Percentiles rank a stretch among this genome's conserved stretches.
Conservation (phyloP, 345 rosid species). For the Camelina neglecta region DNA sequence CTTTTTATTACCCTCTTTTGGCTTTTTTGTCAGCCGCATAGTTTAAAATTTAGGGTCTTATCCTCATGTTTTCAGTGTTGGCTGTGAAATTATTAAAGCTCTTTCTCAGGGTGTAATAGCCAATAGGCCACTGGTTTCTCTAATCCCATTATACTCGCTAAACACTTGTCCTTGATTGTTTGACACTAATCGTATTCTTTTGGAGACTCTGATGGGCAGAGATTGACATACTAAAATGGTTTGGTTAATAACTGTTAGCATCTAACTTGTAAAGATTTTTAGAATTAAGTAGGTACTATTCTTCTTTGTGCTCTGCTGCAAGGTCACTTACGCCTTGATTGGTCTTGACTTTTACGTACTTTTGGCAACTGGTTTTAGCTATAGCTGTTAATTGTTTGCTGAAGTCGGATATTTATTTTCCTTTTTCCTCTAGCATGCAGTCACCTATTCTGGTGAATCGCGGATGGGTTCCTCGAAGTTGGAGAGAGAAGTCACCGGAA, state of each 20-base stretch:
- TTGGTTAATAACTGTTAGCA: constrained; percentile 2
- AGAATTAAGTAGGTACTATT: neutral
- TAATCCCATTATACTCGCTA: neutral
- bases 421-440: constrained; percentile 59
- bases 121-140: constrained; percentile 25
- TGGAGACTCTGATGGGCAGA: constrained; percentile 11
- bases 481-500: constrained; percentile 73
- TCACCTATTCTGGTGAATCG: constrained; percentile 87
- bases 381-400: constrained; percentile 1
- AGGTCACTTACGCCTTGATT: constrained; percentile 1
- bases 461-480: constrained; percentile 97
- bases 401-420: constrained; percentile 16
- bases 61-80: constrained; percentile 3
- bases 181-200: neutral
- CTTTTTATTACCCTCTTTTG: neutral
- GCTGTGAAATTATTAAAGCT: constrained; percentile 2
- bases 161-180: constrained; percentile 6
- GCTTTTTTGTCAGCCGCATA: neutral
- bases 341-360: constrained; percentile 13
- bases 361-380: constrained; percentile 13
- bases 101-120: neutral
- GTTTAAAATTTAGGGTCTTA: neutral
- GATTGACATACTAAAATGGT: neutral
- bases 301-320: neutral
- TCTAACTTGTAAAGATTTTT: constrained; percentile 5